These are phyloP conservation scores for Candida schatavii DNA, from an alignment of 805 yeast genomes.

Conservation along the genomic window DNA sequence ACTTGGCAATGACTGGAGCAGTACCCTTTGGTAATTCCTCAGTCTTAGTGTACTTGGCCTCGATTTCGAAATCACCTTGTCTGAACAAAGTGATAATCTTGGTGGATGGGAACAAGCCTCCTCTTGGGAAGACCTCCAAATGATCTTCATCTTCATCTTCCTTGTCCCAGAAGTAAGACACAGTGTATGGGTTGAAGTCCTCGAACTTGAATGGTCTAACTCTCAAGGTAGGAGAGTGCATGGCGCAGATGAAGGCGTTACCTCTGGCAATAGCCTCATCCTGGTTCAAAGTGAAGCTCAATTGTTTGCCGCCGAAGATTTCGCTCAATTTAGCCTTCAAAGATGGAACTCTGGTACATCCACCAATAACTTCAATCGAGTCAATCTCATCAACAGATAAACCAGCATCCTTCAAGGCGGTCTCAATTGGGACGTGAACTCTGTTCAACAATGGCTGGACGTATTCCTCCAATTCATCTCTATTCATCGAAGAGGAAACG, in stretches of 20 bases:
- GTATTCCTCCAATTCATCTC: conserved; percentile 91
- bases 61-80: conserved; percentile 80
- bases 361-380: conserved; percentile 94
- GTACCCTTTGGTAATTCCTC: conserved; percentile 70
- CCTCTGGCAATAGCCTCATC: conserved; percentile 99
- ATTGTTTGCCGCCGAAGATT: conserved; percentile 70
- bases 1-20: conserved; percentile 66
- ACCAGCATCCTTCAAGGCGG: conserved; percentile 79
- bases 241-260: conserved; percentile 98
- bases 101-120: conserved; percentile 90
- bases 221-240: conserved; percentile 97
- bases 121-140: conserved; percentile 95
- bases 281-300: conserved; percentile 95
- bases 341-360: conserved; percentile 96
- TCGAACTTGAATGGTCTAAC: conserved; percentile 98
- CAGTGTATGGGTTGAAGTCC: conserved; percentile 88
- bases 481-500: conserved; percentile 80
- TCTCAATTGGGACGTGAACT: conserved; percentile 72
- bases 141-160: conserved; percentile 88
- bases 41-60: conserved; percentile 81
- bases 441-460: conserved; percentile 78
- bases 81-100: conserved; percentile 94
- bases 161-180: conserved; percentile 93
- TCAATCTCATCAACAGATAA: conserved; percentile 72
- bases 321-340: conserved; percentile 78